These are phyloP conservation scores for Alternaria brassicae DNA, from an alignment of 2,329 filamentous ascomycete species.

Conservation along the genomic window DNA sequence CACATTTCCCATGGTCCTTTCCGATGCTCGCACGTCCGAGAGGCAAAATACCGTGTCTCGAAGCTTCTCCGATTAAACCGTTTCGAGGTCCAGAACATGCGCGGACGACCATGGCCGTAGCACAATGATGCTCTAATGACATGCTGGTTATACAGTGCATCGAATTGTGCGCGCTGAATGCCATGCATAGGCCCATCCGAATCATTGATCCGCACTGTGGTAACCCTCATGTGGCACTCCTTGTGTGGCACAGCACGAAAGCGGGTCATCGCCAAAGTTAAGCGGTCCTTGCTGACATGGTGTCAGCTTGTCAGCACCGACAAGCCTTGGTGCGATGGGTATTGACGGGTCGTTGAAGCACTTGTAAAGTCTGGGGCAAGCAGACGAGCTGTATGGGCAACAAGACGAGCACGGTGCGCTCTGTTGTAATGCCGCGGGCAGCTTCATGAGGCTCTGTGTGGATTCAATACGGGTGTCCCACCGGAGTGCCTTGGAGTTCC, in stretches of 20 bases:
- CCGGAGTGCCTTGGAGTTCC: constrained; percentile 13
- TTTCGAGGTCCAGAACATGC: background rate
- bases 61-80: background rate
- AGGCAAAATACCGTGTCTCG: constrained; percentile 3
- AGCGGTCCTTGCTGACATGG: background rate
- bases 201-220: constrained; percentile 8
- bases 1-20: background rate
- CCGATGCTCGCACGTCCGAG: background rate
- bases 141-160: background rate
- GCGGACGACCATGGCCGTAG: background rate
- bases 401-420: constrained; percentile 3
- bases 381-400: background rate
- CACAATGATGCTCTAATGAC: background rate
- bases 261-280: constrained; percentile 10
- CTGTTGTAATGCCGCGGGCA: constrained; percentile 2
- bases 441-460: constrained; percentile 17
- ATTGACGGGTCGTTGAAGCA: background rate
- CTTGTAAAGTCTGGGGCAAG: background rate
- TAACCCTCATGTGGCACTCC: constrained; percentile 3
- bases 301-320: background rate
- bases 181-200: background rate
- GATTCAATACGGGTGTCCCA: constrained; percentile 17
- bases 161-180: constrained; percentile 5
- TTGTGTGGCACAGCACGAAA: constrained; percentile 6
- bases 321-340: background rate